A percentile compares a stretch with the other conserved stretches of the same genome.
These are phyloP conservation scores for Magnaporthiopsis rhizophila DNA, from an alignment of 2,329 filamentous ascomycete genomes.

Conservation along the genomic window DNA sequence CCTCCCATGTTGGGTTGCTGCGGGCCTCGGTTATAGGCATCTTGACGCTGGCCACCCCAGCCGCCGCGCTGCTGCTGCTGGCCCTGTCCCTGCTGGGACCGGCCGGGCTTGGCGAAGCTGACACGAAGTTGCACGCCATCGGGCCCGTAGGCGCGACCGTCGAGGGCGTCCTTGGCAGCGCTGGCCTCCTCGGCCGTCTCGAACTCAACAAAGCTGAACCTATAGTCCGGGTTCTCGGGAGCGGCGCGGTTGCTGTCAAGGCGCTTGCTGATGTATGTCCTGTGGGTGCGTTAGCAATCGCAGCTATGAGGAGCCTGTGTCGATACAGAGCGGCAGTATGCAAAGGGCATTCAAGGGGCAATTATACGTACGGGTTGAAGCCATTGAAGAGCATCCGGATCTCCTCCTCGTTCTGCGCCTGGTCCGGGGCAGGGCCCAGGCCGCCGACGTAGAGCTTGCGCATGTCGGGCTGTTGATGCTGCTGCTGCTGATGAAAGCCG, in stretches of 20 bases:
- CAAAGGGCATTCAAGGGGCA: background rate
- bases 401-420: conserved; percentile 36
- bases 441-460: conserved; percentile 42
- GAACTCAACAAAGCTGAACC: conserved; percentile 62
- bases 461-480: conserved; percentile 1
- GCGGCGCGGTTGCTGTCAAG: conserved; percentile 42
- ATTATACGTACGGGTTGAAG: conserved; percentile 31
- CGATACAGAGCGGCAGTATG: background rate
- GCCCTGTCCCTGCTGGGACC: conserved; percentile 1
- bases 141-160: conserved; percentile 18
- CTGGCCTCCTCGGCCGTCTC: conserved; percentile 44
- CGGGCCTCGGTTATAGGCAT: background rate
- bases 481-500: conserved; percentile 1
- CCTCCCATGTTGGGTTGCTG: background rate
- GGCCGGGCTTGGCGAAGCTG: conserved; percentile 4
- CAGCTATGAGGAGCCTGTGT: background rate
- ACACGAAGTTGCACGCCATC: conserved; percentile 2
- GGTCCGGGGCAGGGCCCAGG: conserved; percentile 38
- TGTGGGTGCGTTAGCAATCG: background rate
- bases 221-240: conserved; percentile 36
- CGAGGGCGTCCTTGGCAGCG: conserved; percentile 36
- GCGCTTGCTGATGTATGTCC: conserved; percentile 33
- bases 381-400: conserved; percentile 37
- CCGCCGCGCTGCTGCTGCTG: conserved; percentile 2
- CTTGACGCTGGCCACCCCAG: background rate